Evolutionary conservation across 148 eudicot genomes (phyloP).

Genomic region (Diospyros lotus): DNA sequence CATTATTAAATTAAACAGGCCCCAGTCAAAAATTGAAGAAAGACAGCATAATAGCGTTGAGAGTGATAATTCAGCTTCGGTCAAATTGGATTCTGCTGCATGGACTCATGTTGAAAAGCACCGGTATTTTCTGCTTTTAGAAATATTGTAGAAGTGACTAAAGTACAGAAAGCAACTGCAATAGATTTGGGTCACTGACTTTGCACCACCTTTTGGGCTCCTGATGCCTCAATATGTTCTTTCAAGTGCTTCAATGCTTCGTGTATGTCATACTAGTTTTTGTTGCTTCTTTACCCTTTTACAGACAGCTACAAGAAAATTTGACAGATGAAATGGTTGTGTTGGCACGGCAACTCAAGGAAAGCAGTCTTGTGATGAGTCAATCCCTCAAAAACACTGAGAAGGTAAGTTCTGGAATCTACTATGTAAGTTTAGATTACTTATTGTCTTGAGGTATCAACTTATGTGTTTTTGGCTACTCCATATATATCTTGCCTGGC

Average conservation of each 20-base stretch:
- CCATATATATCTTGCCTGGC: neutral
- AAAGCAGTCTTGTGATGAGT: conserved; percentile 77
- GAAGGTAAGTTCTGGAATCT: conserved; percentile 47
- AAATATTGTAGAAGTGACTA: neutral
- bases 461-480: no score
- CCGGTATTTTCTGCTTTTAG: conserved; percentile 36
- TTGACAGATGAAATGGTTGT: conserved; percentile 96
- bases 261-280: conserved; percentile 1
- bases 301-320: conserved; percentile 95
- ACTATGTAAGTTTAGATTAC: neutral
- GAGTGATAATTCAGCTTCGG: conserved; percentile 37
- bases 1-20: conserved; percentile 33
- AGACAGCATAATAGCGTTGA: conserved; percentile 34
- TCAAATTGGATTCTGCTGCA: conserved; percentile 73
- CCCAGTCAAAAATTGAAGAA: conserved; percentile 36
- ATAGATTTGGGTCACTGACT: neutral
- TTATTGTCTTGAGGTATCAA: neutral
- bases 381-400: conserved; percentile 78
- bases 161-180: neutral
- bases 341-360: conserved; percentile 82
- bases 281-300: conserved; percentile 9
- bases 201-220: neutral
- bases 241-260: neutral
- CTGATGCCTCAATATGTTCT: neutral
- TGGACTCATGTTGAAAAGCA: conserved; percentile 73